These are phyloP conservation scores for Colletotrichum liaoningense DNA, from an alignment of 2,329 filamentous ascomycete species.

Conservation along the genomic window DNA sequence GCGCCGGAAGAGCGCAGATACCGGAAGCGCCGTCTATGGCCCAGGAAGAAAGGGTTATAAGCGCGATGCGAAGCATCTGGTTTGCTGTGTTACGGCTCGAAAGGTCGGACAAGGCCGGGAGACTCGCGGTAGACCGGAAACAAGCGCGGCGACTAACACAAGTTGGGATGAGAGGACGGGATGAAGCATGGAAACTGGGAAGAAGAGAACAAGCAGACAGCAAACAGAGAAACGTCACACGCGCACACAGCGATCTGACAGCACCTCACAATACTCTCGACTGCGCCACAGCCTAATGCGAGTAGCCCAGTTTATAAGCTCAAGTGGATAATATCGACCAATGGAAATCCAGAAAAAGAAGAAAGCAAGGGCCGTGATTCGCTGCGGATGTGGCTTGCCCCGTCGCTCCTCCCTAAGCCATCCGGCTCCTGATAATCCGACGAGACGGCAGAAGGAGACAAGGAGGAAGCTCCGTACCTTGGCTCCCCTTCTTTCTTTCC, in stretches of 20 bases:
- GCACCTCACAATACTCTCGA: not conserved
- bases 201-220: not conserved
- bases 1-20: constrained; percentile 4
- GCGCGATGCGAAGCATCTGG: constrained; percentile 11
- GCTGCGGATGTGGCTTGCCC: constrained; percentile 21
- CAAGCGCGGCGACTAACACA: not conserved
- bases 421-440: not conserved
- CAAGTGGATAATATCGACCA: not conserved
- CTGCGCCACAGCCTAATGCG: constrained; percentile 7
- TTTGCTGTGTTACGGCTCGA: constrained; percentile 28
- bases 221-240: not conserved
- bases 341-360: not conserved
- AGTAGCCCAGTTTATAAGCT: constrained; percentile 10
- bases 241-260: not conserved
- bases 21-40: not conserved
- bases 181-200: not conserved
- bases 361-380: not conserved
- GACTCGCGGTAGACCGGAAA: not conserved
- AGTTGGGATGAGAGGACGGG: not conserved
- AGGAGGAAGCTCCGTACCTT: too few relatives aligned
- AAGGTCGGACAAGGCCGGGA: not conserved
- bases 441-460: not conserved
- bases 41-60: not conserved
- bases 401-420: constrained; percentile 17
- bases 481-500: not conserved